Percentiles rank a stretch among this genome's conserved stretches.
Evolutionary conservation across 805 yeast genomes (phyloP).

Genomic region (Lachancea quebecensis): DNA sequence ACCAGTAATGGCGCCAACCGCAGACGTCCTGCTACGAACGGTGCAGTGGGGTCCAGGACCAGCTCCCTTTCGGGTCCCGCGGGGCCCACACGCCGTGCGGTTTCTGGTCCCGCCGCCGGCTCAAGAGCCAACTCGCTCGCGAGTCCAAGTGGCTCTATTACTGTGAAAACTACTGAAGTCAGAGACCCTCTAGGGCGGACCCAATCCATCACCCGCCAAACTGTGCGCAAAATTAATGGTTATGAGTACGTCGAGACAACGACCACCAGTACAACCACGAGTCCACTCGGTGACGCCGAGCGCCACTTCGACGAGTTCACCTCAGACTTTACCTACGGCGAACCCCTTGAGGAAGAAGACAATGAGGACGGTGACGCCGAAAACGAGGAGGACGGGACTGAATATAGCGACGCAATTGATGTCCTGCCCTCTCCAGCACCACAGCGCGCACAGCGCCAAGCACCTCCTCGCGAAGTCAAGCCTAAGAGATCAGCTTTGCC

Average conservation of each 20-base stretch:
- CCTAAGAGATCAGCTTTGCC: slow-evolving; percentile 2
- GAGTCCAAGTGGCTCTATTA: slow-evolving; percentile 21
- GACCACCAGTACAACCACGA: slow-evolving; percentile 31
- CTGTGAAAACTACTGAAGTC: slow-evolving; percentile 45
- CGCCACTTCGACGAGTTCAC: slow-evolving; percentile 28
- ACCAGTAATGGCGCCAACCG: not conserved
- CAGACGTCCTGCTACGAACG: not conserved
- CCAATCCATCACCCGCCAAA: slow-evolving; percentile 47
- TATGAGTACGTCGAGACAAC: slow-evolving; percentile 44
- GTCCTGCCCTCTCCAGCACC: slow-evolving; percentile 9
- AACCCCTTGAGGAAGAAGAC: slow-evolving; percentile 5
- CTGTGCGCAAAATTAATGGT: slow-evolving; percentile 44
- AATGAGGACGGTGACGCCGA: slow-evolving; percentile 4
- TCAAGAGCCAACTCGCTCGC: slow-evolving; percentile 23
- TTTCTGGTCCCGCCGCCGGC: slow-evolving; percentile 1
- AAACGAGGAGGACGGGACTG: slow-evolving; percentile 6
- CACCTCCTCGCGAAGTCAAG: not conserved
- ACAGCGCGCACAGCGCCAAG: not conserved
- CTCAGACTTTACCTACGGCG: slow-evolving; percentile 5
- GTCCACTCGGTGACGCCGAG: slow-evolving; percentile 22
- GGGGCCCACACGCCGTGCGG: not conserved
- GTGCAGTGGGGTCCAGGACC: not conserved
- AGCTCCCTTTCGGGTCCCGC: not conserved
- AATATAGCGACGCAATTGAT: slow-evolving; percentile 26
- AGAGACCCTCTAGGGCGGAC: slow-evolving; percentile 47